phyloP scores from a whole-genome alignment of 805 yeast species.

The fission yeast (Schizosaccharomyces pombe) region DNA sequence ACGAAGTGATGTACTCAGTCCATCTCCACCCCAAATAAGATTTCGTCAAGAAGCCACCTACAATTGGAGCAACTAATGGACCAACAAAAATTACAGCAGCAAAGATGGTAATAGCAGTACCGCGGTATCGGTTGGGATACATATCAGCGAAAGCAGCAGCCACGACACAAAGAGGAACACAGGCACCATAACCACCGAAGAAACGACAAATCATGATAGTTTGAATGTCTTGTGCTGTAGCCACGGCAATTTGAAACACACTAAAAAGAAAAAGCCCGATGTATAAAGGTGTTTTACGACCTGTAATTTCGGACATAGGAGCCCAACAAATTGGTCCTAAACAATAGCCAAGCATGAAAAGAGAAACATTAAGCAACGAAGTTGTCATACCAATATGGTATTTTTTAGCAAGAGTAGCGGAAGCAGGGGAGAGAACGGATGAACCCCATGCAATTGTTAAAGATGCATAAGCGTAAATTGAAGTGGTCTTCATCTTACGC shows the following conservation, averaged over 20 bases:
- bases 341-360: slow-evolving; percentile 83
- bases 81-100: slow-evolving; percentile 54
- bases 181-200: slow-evolving; percentile 60
- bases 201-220: slow-evolving; percentile 56
- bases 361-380: slow-evolving; percentile 51
- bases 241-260: slow-evolving; percentile 47
- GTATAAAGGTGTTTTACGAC: slow-evolving; percentile 36
- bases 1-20: slow-evolving; percentile 50
- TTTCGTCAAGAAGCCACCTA: slow-evolving; percentile 41
- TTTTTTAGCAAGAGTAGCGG: slow-evolving; percentile 19
- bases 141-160: slow-evolving; percentile 76
- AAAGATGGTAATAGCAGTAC: slow-evolving; percentile 50
- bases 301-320: slow-evolving; percentile 43
- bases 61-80: slow-evolving; percentile 64
- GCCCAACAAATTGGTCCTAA: slow-evolving; percentile 84
- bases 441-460: slow-evolving; percentile 49
- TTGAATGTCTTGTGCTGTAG: slow-evolving; percentile 54
- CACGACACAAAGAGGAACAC: slow-evolving; percentile 64
- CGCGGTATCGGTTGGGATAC: slow-evolving; percentile 42
- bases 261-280: slow-evolving; percentile 33
- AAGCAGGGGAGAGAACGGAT: slow-evolving; percentile 49
- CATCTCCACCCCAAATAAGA: slow-evolving; percentile 62
- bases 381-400: slow-evolving; percentile 43
- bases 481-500: not conserved
- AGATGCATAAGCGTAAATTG: not conserved